Percentiles rank a stretch among this genome's conserved stretches.
These are phyloP conservation scores for Trichomonas gallinae DNA, from an alignment of 208 protist genomes.

Conservation along the genomic window DNA sequence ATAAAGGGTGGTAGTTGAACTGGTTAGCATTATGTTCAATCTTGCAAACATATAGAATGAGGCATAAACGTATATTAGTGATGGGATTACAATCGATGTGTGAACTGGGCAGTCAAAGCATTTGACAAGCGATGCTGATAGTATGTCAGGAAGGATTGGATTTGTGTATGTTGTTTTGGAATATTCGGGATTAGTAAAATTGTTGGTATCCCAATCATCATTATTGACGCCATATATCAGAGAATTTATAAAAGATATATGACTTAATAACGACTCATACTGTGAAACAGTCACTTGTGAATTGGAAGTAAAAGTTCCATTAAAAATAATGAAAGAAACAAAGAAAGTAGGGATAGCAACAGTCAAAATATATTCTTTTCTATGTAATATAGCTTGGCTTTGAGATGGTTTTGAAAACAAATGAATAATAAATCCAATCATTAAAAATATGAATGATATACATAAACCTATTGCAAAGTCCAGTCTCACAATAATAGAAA, in stretches of 20 bases:
- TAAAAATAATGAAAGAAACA: not conserved
- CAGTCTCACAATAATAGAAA: not conserved
- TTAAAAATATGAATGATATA: not conserved
- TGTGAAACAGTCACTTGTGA: not conserved
- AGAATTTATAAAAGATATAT: not conserved
- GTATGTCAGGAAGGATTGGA: not conserved
- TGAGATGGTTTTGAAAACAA: not conserved
- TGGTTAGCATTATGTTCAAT: not conserved
- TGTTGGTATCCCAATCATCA: not conserved
- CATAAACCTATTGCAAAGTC: not conserved
- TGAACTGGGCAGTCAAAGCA: not conserved
- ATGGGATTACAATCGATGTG: not conserved
- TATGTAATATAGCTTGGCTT: not conserved
- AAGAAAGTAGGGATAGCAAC: not conserved
- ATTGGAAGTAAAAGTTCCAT: not conserved
- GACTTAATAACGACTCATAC: not conserved
- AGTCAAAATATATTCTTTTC: not conserved
- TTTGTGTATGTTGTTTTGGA: not conserved
- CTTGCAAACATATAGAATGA: not conserved
- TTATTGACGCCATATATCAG: not conserved
- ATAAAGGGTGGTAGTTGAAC: not conserved
- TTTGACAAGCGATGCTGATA: not conserved
- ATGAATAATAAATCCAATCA: not conserved
- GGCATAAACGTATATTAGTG: not conserved
- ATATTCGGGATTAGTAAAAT: not conserved